Base-by-base conservation (phyloP, 352 stramenopile genomes). In the Phytophthora fragariae region DNA sequence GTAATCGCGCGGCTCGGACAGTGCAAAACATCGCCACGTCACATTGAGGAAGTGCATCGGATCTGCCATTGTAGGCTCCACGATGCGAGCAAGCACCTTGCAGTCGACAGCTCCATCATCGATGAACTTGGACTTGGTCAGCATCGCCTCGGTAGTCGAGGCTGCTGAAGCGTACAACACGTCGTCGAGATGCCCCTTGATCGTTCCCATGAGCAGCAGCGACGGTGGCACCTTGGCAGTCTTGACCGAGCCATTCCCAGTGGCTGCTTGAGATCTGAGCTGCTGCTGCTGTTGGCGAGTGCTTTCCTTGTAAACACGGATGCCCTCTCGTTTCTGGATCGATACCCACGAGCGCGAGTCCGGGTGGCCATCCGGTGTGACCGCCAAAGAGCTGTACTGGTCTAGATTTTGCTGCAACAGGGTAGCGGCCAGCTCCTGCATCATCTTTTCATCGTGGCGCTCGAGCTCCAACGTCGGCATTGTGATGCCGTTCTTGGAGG, bases 101-200 rank as follows among this genome's bases (percentile, higher is more conserved):
- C 44, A 70, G 31, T 76, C 73, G 11, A 79, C 63, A 39, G 68
- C 49, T 24, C 76, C 76, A 56, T 83, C 73, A 19, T 81, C 56
- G 2, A 61, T 81, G 46, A 72, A 81, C 62, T 79, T 81, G 54
- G 76, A 66, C 33, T 79, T 81, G 35, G 61, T 77, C 41, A 70
- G 55, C 65, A 83, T 83, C 7, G 72, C 50, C n/a, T 81, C 73
- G 2, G 80, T 80, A 11, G 79, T 75, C 5, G 80, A 76, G 24
- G 72, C 72, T 29, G 82, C 68, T 7, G 78, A 55, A 17, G 79
- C 81, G 56, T 84, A 89, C 65, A 89, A 62, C 8, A 86, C 68
- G 46, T 89, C 81, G 3, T 87, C 72, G n/a, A 89, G 58, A 53
- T 59, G 72, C 9, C 79, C 81, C 27, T 77, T 74, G 63, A 89